phyloP scores from a whole-genome alignment of 257 asterid species.

The Agastache rugosa region DNA sequence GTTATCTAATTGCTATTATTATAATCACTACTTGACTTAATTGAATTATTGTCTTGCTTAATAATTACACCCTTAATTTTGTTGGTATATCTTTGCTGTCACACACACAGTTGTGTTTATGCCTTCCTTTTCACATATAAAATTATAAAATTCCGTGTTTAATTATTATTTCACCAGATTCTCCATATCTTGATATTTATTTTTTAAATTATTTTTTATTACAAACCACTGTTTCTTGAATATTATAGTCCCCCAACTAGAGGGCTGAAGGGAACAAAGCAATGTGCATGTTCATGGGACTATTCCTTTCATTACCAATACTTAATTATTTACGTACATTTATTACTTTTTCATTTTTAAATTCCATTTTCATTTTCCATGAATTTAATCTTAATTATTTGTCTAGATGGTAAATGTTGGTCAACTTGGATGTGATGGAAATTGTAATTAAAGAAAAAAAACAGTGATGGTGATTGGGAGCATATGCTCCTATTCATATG shows the following conservation, averaged over 20 bases:
- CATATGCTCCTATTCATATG: constrained; percentile 41
- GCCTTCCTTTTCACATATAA: constrained; percentile 34
- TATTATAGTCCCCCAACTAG: constrained; percentile 51
- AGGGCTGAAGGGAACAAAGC: constrained; percentile 65
- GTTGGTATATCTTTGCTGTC: constrained; percentile 51
- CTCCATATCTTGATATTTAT: constrained; percentile 51
- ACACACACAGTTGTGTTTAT: constrained; percentile 44
- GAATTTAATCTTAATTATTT: constrained; percentile 17
- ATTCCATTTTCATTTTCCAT: background rate
- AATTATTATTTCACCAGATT: constrained; percentile 41
- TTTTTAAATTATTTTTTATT: constrained; percentile 34
- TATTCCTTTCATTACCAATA: constrained; percentile 49
- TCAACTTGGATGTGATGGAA: constrained; percentile 36
- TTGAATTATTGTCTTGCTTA: constrained; percentile 42
- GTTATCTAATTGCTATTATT: constrained; percentile 17
- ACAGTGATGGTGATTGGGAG: constrained; percentile 26
- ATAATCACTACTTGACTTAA: constrained; percentile 28
- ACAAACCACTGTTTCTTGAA: constrained; percentile 36
- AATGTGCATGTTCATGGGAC: constrained; percentile 78
- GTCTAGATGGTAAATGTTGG: constrained; percentile 36
- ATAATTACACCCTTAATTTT: constrained; percentile 31
- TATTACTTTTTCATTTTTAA: constrained; percentile 9
- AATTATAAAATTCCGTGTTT: constrained; percentile 3
- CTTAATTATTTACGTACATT: constrained; percentile 33
- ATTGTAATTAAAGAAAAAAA: constrained; percentile 14